Evolutionary conservation across 129 eudicot genomes (phyloP).

Genomic region (Flaveria ramosissima): DNA sequence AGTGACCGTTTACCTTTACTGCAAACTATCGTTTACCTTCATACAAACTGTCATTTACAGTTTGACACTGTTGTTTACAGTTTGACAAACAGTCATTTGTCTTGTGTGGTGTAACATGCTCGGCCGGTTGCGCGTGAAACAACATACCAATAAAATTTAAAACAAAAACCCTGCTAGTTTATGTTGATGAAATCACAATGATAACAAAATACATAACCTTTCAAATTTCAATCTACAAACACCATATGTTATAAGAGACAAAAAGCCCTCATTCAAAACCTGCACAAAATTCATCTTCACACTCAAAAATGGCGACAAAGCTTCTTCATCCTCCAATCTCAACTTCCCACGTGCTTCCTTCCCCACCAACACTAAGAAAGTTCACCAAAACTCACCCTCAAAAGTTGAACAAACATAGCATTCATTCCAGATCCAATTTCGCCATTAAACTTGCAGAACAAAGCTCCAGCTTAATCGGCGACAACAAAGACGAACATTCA

Average conservation of each 20-base stretch:
- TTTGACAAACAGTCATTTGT: no score
- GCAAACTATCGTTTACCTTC: no score
- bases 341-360: slow-evolving; percentile 47
- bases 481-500: slow-evolving; percentile 21
- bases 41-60: no score
- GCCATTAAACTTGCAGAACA: slow-evolving; percentile 45
- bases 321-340: slow-evolving; percentile 62
- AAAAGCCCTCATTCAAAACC: background rate
- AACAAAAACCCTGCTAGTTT: no score
- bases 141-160: no score
- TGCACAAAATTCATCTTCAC: background rate
- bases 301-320: slow-evolving; percentile 53
- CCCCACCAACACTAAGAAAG: slow-evolving; percentile 17
- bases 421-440: slow-evolving; percentile 32
- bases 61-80: no score
- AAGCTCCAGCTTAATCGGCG: slow-evolving; percentile 32
- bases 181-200: no score
- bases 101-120: no score
- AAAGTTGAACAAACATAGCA: slow-evolving; percentile 17
- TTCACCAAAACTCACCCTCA: slow-evolving; percentile 34
- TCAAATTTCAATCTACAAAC: no score
- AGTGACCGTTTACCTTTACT: no score
- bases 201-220: no score
- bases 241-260: background rate
- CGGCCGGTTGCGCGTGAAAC: no score